Evolutionary conservation across 495 filamentous ascomycete species (phyloP).

Genomic region (Penicillium waksmanii): DNA sequence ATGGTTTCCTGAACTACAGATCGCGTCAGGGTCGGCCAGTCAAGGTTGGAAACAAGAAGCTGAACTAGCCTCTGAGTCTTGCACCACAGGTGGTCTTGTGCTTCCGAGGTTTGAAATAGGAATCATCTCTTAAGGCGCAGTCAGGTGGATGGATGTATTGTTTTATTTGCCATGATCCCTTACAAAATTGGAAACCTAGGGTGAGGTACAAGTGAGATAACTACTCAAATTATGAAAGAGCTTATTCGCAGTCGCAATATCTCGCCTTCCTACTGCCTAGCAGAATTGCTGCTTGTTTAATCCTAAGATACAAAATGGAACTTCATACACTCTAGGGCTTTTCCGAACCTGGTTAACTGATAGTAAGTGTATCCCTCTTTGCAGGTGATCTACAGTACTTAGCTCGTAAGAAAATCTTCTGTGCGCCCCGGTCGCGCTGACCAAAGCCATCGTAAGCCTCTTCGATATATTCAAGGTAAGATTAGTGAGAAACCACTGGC

Average conservation of each 20-base stretch:
- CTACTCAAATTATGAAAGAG: not conserved
- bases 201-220: not conserved
- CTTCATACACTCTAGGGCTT: not conserved
- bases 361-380: not conserved
- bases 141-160: not conserved
- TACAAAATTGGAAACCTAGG: not conserved
- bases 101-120: not conserved
- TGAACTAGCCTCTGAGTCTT: conserved; percentile 4
- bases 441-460: too few species aligned
- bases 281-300: not conserved
- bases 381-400: too few species aligned
- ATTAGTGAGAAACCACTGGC: too few species aligned
- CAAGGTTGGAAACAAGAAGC: conserved; percentile 4
- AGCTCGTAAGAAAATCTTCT: too few species aligned
- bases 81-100: not conserved
- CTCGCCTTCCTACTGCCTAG: not conserved
- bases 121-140: not conserved
- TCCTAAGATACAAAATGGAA: not conserved
- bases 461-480: too few species aligned
- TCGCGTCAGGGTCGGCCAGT: conserved; percentile 9
- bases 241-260: not conserved
- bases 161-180: not conserved
- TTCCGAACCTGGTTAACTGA: not conserved
- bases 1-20: conserved; percentile 4
- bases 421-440: too few species aligned